Percentiles rank a stretch among this genome's conserved stretches.
phyloP scores from a whole-genome alignment of 1,139 yeast genomes.

The Candida neerlandica region DNA sequence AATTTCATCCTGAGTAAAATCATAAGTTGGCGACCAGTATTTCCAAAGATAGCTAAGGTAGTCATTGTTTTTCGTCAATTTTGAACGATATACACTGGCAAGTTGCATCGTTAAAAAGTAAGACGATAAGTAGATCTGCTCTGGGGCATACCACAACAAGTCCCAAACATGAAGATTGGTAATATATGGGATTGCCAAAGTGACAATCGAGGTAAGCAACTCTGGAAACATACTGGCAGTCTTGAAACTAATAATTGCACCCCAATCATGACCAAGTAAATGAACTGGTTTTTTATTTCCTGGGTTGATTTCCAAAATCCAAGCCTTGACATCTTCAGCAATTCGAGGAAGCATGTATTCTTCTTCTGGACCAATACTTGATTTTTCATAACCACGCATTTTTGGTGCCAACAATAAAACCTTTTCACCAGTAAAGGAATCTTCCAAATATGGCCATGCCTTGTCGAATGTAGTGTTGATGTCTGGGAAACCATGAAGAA shows the following conservation, averaged over 20 bases:
- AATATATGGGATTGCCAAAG: conserved; percentile 45
- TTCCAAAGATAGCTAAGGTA: conserved; percentile 41
- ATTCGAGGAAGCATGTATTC: conserved; percentile 33
- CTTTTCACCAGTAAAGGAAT: conserved; percentile 21
- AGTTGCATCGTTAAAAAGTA: conserved; percentile 48
- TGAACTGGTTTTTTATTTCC: conserved; percentile 34
- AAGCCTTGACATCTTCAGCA: conserved; percentile 39
- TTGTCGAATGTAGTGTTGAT: conserved; percentile 33
- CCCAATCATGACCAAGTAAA: conserved; percentile 52
- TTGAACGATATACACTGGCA: conserved; percentile 25
- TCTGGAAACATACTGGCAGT: conserved; percentile 41
- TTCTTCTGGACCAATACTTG: conserved; percentile 31
- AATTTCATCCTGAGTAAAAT: conserved; percentile 29
- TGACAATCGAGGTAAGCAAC: conserved; percentile 34
- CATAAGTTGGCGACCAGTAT: conserved; percentile 48
- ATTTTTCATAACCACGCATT: conserved; percentile 45
- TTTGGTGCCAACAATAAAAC: conserved; percentile 39
- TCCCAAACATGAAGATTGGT: conserved; percentile 32
- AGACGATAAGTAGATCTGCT: conserved; percentile 38
- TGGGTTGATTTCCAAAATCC: conserved; percentile 30
- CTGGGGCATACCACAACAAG: conserved; percentile 32
- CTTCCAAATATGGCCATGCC: conserved; percentile 26
- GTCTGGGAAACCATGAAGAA: conserved; percentile 51
- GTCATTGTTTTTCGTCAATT: conserved; percentile 22
- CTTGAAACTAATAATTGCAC: conserved; percentile 42